Evolutionary conservation across 2,329 filamentous ascomycete species (phyloP), one percentile per base, ranked within the genome.

Genomic region (Fusarium anthophilum): DNA sequence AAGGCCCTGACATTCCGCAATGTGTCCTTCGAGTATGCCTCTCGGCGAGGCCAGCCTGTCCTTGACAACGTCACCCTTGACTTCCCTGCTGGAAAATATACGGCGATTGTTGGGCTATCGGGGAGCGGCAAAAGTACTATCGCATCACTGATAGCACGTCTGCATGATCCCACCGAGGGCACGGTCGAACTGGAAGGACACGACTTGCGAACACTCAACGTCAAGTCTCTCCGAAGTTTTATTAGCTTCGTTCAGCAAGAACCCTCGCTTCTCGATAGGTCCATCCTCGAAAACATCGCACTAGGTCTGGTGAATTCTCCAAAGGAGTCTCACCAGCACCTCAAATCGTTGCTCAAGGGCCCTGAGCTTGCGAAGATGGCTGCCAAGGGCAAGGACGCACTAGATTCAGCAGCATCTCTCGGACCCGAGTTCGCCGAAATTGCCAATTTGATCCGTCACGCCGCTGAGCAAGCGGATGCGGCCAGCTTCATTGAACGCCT

Each of bases 401-500:
- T 53, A 15, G 50, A 53, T 37, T 53, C 30, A 22, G n/a, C 50
- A 37, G 30, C 50, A 24, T 20, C 50, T 53, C 50, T 53, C 9
- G 50, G 50, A 11, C 50, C 30, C 13, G 30, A 53, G 30, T 53
- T 53, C n/a, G n/a, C 15, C 50, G 50, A 53, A 37, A 53, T 53
- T 37, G 50, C 50, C n/a, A 53, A 53, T 26, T 20, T 53, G 50
- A 35, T 53, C n/a, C 50, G n/a, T 37, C 50, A 37, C 30, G 50
- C 50, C 50, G 32, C 50, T 37, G 30, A 53, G 50, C 50, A 53
- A 26, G 50, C 50, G 12, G 30, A 53, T 53, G 50, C 50, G 50
- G 50, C 89, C 47, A 78, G 78, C 32, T 92, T 91, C 77, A 90
- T 90, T 70, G 82, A 85, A 44, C 81, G 80, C 2, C 84, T 90